Percentiles rank a stretch among this genome's conserved stretches.
Conservation (phyloP, 2,329 filamentous ascomycete species). For the Biscogniauxia sp. region DNA sequence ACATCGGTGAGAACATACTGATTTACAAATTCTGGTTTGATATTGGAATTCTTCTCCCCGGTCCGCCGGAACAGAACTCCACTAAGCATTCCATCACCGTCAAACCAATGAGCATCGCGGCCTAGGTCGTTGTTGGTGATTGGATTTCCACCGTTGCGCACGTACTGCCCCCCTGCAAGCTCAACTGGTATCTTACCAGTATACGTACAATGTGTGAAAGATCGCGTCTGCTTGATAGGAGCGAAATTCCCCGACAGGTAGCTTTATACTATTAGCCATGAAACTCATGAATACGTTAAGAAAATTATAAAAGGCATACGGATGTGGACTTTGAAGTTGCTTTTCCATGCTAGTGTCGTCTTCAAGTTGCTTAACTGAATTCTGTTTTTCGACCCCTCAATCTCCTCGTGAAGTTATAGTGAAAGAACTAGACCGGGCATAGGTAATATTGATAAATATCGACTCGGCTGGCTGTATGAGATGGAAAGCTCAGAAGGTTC, state of each 20-base stretch:
- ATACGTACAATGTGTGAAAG: conserved; percentile 56
- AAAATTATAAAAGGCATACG: conserved; percentile 21
- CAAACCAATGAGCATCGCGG: conserved; percentile 70
- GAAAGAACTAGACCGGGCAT: no score
- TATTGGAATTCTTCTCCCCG: conserved; percentile 35
- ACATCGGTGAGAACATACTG: conserved; percentile 68
- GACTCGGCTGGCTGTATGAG: no score
- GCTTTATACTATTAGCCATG: conserved; percentile 28
- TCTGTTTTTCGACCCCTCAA: no score
- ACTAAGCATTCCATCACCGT: conserved; percentile 72
- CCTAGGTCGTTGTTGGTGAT: conserved; percentile 58
- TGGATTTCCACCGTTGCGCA: conserved; percentile 70
- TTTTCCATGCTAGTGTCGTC: conserved; percentile 18
- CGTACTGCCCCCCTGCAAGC: conserved; percentile 66
- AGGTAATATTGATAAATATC: no score
- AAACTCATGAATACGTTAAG: background rate
- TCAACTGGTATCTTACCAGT: conserved; percentile 61
- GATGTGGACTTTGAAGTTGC: conserved; percentile 16
- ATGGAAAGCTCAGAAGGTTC: background rate
- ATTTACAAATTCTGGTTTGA: conserved; percentile 65
- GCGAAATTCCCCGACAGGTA: conserved; percentile 70
- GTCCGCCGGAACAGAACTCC: conserved; percentile 58
- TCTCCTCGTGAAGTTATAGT: no score
- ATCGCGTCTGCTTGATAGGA: conserved; percentile 55
- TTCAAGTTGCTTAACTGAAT: background rate